phyloP scores from a whole-genome alignment of 352 stramenopile genomes.

The Nothophytophthora sp. region DNA sequence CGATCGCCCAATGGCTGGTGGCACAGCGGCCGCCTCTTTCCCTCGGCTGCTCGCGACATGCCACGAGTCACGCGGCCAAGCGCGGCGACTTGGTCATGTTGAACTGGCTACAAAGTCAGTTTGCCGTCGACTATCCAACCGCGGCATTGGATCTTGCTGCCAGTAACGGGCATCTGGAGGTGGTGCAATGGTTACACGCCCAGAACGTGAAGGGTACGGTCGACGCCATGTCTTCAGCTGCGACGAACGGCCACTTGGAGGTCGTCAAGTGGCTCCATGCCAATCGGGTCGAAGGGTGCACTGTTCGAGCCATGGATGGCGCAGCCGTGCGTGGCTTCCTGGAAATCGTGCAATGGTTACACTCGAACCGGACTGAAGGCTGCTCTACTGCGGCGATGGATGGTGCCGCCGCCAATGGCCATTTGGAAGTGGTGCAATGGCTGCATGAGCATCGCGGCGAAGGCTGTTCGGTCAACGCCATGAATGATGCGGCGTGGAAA shows the following conservation, averaged over 20 bases:
- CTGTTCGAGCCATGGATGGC: background rate
- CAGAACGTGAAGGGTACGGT: background rate
- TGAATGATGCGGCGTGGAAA: too few relatives aligned
- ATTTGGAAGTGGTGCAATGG: too few relatives aligned
- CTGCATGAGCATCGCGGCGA: too few relatives aligned
- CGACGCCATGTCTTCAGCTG: background rate
- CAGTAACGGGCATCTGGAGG: background rate
- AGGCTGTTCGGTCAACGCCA: too few relatives aligned
- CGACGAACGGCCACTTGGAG: background rate
- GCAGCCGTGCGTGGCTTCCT: too few relatives aligned
- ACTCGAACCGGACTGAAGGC: too few relatives aligned
- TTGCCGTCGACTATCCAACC: background rate
- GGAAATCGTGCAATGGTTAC: too few relatives aligned
- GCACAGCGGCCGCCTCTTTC: background rate
- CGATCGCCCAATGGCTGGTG: constrained; percentile 1
- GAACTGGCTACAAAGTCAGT: background rate
- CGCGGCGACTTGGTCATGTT: background rate
- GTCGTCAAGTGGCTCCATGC: constrained; percentile 2
- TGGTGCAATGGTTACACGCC: background rate
- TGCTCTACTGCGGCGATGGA: too few relatives aligned
- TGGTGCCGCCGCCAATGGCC: too few relatives aligned
- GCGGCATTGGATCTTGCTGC: background rate
- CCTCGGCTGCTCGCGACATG: background rate
- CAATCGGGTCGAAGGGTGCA: background rate
- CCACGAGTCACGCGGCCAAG: background rate